Conservation (phyloP, 2,329 filamentous ascomycete species). For the Fusarium concolor region DNA sequence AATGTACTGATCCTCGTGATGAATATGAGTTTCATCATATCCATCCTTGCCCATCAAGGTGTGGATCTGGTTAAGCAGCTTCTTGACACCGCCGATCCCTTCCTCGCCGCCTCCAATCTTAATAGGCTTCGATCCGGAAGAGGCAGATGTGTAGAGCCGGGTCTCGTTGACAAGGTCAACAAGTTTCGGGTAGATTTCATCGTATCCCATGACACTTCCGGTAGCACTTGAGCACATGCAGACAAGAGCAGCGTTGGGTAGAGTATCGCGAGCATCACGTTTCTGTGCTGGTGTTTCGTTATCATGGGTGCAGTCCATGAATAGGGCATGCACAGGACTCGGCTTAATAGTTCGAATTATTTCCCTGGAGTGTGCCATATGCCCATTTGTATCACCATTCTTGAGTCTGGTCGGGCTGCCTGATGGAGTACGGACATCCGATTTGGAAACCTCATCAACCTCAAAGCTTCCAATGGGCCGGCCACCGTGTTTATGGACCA, state of each 20-base stretch:
- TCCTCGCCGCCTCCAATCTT: slow-evolving; percentile 77
- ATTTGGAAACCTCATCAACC: slow-evolving; percentile 82
- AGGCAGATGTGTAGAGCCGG: slow-evolving; percentile 82
- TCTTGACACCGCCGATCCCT: slow-evolving; percentile 91
- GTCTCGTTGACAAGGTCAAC: slow-evolving; percentile 95
- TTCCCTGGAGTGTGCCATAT: slow-evolving; percentile 62
- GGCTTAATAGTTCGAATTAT: slow-evolving; percentile 84
- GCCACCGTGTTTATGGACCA: slow-evolving; percentile 94
- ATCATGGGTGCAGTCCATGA: slow-evolving; percentile 99
- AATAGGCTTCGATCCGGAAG: slow-evolving; percentile 70
- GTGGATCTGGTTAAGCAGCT: slow-evolving; percentile 93
- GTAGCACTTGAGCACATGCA: slow-evolving; percentile 96
- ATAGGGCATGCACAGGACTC: slow-evolving; percentile 90
- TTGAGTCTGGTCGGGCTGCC: slow-evolving; percentile 48
- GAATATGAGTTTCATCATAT: slow-evolving; percentile 95
- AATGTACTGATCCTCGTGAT: slow-evolving; percentile 95
- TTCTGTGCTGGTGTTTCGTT: slow-evolving; percentile 97
- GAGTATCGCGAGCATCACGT: slow-evolving; percentile 90
- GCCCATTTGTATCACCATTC: slow-evolving; percentile 41
- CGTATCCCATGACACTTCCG: slow-evolving; percentile 97
- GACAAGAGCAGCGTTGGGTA: slow-evolving; percentile 93
- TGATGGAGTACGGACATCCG: slow-evolving; percentile 57
- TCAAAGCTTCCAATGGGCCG: slow-evolving; percentile 97
- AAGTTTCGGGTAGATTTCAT: slow-evolving; percentile 93
- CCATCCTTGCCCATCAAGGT: slow-evolving; percentile 94